Base-by-base conservation (phyloP, 2,329 filamentous ascomycete species). In the Ascochyta pisi region DNA sequence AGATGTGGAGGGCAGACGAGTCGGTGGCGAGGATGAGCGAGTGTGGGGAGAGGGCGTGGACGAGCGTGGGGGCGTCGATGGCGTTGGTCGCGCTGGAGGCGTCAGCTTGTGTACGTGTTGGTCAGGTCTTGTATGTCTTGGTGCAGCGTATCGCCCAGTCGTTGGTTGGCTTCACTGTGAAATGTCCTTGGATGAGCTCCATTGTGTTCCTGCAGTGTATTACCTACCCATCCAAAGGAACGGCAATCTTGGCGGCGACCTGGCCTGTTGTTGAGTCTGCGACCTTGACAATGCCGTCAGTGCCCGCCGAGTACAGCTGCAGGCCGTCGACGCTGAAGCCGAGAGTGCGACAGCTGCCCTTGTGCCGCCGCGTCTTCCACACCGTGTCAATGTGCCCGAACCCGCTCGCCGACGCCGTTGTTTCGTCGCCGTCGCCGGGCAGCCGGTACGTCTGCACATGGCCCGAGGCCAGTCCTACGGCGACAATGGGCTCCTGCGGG, bases 331-430 rank as follows among this genome's bases (percentile, higher is more conserved):
- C 77, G 62, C 87, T 89, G 77, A 93, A 98, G 4, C 84, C 86
- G 51, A 98, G 79, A 57, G 86, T 88, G 49, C 95, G 85, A 73
- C 94, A 98, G 82, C 92, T 97, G 12, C 92, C 94, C 81, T 96
- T 96, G 79, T 99, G 95, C 58, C 95, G 84, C 64, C 88, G 84
- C 5, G 95, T 98, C 67, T 86, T 85, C 95, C 95, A 99, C 57
- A 88, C 80, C 0, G 89, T 91, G 65, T 93, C 90, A 60, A 98
- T 90, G 52, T 88, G 86, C 39, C 88, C 89, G 60, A 84, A 89
- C 10, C 91, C 92, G 66, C 81, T 83, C 65, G 81, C 80, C 23
- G 80, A 80, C 29, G 71, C 73, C 9, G 73, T 48, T 41, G 84
- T 83, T 16, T 77, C 77, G 31, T 80, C 77, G 35, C 80, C 79